These are phyloP conservation scores for Calonectria pseudoreteaudii DNA, from an alignment of 2,329 filamentous ascomycete species.

Conservation along the genomic window DNA sequence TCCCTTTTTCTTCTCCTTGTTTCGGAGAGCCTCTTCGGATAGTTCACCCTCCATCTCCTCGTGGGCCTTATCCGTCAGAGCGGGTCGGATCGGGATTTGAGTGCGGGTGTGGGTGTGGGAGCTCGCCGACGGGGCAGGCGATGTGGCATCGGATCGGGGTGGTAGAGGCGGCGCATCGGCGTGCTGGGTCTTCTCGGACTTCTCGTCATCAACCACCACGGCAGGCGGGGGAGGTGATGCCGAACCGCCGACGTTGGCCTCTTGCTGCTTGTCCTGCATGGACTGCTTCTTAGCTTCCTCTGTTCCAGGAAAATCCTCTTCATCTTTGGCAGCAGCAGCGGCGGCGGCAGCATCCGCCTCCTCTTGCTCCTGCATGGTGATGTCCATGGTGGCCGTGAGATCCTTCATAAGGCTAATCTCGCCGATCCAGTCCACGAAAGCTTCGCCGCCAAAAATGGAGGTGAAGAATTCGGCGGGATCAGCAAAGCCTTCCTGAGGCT, in stretches of 20 bases:
- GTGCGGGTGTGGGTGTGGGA: constrained; percentile 58
- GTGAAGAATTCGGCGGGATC: constrained; percentile 98
- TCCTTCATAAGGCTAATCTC: constrained; percentile 99
- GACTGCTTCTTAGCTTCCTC: constrained; percentile 69
- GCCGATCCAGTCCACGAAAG: constrained; percentile 95
- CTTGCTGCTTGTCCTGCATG: constrained; percentile 54
- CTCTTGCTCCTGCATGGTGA: constrained; percentile 83
- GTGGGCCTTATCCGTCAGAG: constrained; percentile 85
- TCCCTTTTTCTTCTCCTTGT: constrained; percentile 84
- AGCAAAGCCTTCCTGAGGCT: constrained; percentile 91
- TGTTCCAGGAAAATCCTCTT: constrained; percentile 67
- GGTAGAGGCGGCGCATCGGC: constrained; percentile 40
- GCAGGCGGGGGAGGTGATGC: constrained; percentile 49
- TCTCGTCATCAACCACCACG: constrained; percentile 56
- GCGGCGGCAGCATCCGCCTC: constrained; percentile 68
- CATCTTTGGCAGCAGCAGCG: constrained; percentile 62
- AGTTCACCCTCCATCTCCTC: constrained; percentile 75
- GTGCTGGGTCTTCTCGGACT: constrained; percentile 43
- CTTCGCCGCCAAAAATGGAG: constrained; percentile 97
- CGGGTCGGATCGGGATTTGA: constrained; percentile 81
- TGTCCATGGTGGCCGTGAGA: constrained; percentile 97
- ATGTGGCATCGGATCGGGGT: constrained; percentile 50
- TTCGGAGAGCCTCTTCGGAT: constrained; percentile 62
- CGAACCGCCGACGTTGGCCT: constrained; percentile 43
- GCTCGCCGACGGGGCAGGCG: constrained; percentile 56